These are phyloP conservation scores for Cucurbita maxima DNA, from an alignment of 306 rosid genomes.

Conservation along the genomic window DNA sequence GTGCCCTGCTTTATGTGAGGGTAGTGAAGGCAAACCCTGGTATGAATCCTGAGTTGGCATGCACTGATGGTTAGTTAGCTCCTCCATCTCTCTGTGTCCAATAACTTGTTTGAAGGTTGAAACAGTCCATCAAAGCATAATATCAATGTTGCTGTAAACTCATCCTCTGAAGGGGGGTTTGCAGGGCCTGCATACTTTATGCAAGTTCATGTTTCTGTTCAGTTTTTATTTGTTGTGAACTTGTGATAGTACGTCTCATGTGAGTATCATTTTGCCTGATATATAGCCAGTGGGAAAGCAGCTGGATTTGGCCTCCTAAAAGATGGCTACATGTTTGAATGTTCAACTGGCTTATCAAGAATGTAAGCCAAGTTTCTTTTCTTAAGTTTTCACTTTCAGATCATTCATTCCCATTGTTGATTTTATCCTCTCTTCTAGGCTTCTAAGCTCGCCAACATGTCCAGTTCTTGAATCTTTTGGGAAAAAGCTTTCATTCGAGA, in stretches of 20 bases:
- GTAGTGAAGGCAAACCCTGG: conserved; percentile 74
- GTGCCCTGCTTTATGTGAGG: conserved; percentile 59
- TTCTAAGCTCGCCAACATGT: conserved; percentile 65
- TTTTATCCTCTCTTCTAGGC: conserved; percentile 20
- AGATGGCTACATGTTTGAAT: conserved; percentile 73
- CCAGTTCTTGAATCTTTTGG: conserved; percentile 74
- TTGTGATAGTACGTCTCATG: conserved; percentile 1
- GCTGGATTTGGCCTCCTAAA: conserved; percentile 67
- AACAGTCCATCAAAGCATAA: neutral
- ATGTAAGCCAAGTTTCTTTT: conserved; percentile 25
- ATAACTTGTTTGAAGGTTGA: neutral
- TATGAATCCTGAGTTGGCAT: conserved; percentile 84
- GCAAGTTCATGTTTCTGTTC: conserved; percentile 1
- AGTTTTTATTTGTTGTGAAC: neutral
- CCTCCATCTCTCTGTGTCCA: neutral
- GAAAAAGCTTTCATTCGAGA: conserved; percentile 82
- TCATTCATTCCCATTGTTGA: neutral
- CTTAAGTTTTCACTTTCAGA: neutral
- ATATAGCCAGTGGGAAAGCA: conserved; percentile 74
- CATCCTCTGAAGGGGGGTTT: neutral
- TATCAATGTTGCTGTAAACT: neutral
- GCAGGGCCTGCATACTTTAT: neutral
- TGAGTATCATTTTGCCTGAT: conserved; percentile 1
- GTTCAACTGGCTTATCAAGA: conserved; percentile 76
- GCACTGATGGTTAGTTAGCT: conserved; percentile 60